phyloP scores from a whole-genome alignment of 176 grass and related monocot species.

The Puya raimondii region DNA sequence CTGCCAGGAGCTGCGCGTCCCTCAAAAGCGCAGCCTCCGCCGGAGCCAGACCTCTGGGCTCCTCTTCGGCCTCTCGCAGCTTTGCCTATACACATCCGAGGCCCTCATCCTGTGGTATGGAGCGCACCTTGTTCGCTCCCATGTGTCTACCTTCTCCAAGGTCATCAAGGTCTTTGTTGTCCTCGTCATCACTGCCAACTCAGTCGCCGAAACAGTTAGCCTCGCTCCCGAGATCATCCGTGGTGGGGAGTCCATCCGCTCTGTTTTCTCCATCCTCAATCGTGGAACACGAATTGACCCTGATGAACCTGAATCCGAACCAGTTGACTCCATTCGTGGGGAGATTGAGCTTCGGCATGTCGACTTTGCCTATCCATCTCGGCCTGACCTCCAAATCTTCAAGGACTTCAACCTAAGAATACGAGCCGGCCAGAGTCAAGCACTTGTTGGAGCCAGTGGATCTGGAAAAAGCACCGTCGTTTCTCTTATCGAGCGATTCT shows the following conservation, averaged over 20 bases:
- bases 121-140: conserved; percentile 52
- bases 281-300: conserved; percentile 53
- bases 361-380: conserved; percentile 70
- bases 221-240: conserved; percentile 74
- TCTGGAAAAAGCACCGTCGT: conserved; percentile 73
- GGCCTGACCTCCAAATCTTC: conserved; percentile 63
- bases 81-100: conserved; percentile 66
- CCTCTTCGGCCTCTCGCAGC: conserved; percentile 68
- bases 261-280: conserved; percentile 68
- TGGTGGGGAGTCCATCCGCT: conserved; percentile 81
- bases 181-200: conserved; percentile 85
- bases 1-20: conserved; percentile 53
- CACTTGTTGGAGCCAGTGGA: conserved; percentile 59
- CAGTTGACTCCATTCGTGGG: conserved; percentile 37
- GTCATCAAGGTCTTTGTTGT: conserved; percentile 96
- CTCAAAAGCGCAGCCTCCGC: conserved; percentile 57
- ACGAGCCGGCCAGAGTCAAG: conserved; percentile 52
- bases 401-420: conserved; percentile 66
- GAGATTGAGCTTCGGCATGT: conserved; percentile 72
- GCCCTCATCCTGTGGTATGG: conserved; percentile 90
- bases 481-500: conserved; percentile 69
- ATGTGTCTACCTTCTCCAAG: conserved; percentile 78
- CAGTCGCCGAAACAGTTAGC: conserved; percentile 83
- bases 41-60: conserved; percentile 55
- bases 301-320: conserved; percentile 59